Evolutionary conservation across 352 stramenopile genomes (phyloP), one percentile per base, ranked within the genome.

Genomic region (Phytophthora agathidicida): DNA sequence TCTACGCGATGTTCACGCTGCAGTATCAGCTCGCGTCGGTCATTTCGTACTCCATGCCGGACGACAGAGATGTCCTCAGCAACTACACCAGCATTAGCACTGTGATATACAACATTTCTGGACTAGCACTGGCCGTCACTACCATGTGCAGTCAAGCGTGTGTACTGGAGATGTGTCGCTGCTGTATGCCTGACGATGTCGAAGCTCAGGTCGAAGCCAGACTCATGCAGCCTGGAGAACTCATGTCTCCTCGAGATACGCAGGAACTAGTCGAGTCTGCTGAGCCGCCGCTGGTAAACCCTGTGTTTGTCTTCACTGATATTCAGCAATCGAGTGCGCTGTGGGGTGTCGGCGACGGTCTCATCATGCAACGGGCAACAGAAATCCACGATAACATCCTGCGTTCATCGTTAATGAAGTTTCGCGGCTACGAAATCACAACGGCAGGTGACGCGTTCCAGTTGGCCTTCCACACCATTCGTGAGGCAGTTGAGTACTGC

Each of bases 291-390:
- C 24, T 66, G 3, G 68, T 73, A 3, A 76, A 77, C 50, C 71
- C 74, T 2, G 74, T 85, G 30, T 87, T 87, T 68, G 74, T 87
- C 1, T 81, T 83, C 60, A 87, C 77, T 2, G 77, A 88, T 52
- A 88, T 88, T 8, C 69, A 88, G 54, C 74, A 75, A 5, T 88
- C 77, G 3, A 88, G 72, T 13, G 67, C 66, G 10, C 35, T 88
- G 7, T 88, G 77, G 77, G 64, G 30, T 11, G 48, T 75, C 5
- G 67, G 48, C 16, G 59, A 81, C 27, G 66, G 70, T 8, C 45
- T 62, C 11, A 71, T 82, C 23, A 85, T 89, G 71, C 62, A 75
- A 23, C 60, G 37, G 20, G 75, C 75, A 11, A 81, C 69, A 11
- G 61, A 77, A 43, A 65, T 84, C n/a, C 78, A 88, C 50, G 78